These are phyloP conservation scores for Nemania sp. DNA, from an alignment of 2,329 filamentous ascomycete genomes.

Conservation along the genomic window DNA sequence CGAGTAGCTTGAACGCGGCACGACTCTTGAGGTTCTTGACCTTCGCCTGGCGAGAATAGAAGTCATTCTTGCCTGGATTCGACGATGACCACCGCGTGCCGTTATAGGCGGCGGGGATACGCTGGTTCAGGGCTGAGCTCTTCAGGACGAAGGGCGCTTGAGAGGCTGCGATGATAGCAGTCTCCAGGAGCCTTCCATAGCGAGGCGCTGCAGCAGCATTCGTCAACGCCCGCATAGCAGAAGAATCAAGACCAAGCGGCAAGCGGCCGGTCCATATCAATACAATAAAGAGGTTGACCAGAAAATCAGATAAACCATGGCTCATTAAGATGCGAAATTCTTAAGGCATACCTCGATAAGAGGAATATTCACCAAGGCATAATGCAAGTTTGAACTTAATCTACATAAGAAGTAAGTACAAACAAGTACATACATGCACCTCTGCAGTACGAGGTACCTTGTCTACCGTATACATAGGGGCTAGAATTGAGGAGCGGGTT, in stretches of 20 bases:
- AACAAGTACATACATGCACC: too few relatives aligned
- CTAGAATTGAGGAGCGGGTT: too few relatives aligned
- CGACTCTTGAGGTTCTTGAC: slow-evolving; percentile 83
- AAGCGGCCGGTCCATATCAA: slow-evolving; percentile 31
- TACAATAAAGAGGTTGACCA: neutral
- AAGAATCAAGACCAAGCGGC: slow-evolving; percentile 18
- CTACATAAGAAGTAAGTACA: too few relatives aligned
- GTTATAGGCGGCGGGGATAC: slow-evolving; percentile 1
- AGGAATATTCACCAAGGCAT: slow-evolving; percentile 4
- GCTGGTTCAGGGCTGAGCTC: neutral
- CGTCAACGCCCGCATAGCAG: slow-evolving; percentile 35
- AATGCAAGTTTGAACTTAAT: neutral
- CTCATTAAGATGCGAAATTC: neutral
- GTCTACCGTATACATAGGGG: too few relatives aligned
- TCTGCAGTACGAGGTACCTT: too few relatives aligned
- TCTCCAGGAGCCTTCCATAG: slow-evolving; percentile 35
- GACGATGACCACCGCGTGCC: slow-evolving; percentile 58
- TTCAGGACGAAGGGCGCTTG: neutral
- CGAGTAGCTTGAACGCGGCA: slow-evolving; percentile 89
- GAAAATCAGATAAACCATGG: neutral
- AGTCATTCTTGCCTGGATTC: slow-evolving; percentile 72
- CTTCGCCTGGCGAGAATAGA: slow-evolving; percentile 73
- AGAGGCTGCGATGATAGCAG: slow-evolving; percentile 20
- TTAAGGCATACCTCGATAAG: neutral
- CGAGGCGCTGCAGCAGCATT: slow-evolving; percentile 32